Percentiles rank a stretch among this genome's conserved stretches.
These are phyloP conservation scores for Dorcoceras hygrometricum DNA, from an alignment of 257 asterid genomes.

Conservation along the genomic window DNA sequence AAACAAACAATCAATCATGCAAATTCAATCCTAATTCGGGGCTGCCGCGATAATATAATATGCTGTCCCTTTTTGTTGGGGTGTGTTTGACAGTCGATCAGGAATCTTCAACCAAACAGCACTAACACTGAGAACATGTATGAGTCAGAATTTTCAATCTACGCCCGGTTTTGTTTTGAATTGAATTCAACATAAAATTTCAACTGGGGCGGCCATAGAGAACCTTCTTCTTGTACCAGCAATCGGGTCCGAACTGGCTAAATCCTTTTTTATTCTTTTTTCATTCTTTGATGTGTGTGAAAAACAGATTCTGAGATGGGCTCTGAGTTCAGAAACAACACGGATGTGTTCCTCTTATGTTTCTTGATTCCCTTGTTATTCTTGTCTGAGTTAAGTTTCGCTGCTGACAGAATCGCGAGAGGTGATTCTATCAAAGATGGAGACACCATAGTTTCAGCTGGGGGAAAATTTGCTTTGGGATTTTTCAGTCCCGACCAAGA, in stretches of 20 bases:
- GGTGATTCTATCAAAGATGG: slow-evolving; percentile 47
- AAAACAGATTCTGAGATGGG: slow-evolving; percentile 28
- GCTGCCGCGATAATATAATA: too few relatives aligned
- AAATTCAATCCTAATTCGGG: not conserved
- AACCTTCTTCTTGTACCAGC: not conserved
- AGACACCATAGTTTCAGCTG: slow-evolving; percentile 39
- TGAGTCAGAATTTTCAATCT: not conserved
- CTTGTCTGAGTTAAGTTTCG: slow-evolving; percentile 27
- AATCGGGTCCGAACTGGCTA: not conserved
- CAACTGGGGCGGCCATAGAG: not conserved
- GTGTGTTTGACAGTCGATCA: not conserved
- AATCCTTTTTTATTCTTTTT: not conserved
- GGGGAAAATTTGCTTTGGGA: slow-evolving; percentile 49
- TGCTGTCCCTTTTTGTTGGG: not conserved
- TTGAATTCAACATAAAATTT: too few relatives aligned
- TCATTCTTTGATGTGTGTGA: slow-evolving; percentile 15
- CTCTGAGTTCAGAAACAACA: slow-evolving; percentile 10
- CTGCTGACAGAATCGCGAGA: slow-evolving; percentile 28
- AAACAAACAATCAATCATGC: not conserved
- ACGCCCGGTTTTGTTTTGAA: not conserved
- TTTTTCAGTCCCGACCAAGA: slow-evolving; percentile 52
- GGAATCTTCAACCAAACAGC: not conserved
- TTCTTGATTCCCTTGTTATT: slow-evolving; percentile 14
- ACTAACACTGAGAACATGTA: not conserved
- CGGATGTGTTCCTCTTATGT: slow-evolving; percentile 8